Conservation (phyloP, 495 filamentous ascomycete genomes). For the Penicillium steckii region DNA sequence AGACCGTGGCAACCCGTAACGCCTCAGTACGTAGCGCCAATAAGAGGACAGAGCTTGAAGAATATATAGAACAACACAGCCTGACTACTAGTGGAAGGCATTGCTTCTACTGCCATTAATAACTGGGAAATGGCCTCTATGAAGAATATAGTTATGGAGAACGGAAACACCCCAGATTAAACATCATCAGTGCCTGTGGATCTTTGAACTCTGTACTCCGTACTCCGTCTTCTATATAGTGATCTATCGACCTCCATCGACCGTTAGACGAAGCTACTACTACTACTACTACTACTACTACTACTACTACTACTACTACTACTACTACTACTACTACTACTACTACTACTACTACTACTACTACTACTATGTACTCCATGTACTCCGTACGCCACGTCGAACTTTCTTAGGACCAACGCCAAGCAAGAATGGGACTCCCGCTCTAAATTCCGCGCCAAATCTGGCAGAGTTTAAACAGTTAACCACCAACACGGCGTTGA, state of each 20-base stretch:
- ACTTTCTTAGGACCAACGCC: not conserved
- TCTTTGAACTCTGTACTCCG: not conserved
- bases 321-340: too few species aligned
- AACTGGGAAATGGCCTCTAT: too few species aligned
- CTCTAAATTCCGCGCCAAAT: not conserved
- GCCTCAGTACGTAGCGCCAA: not conserved
- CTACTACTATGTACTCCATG: too few species aligned
- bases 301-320: too few species aligned
- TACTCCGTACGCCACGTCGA: too few species aligned
- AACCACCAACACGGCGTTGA: not conserved
- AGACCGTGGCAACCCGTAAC: constrained; percentile 1
- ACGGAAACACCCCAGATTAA: not conserved
- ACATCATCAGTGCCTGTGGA: not conserved
- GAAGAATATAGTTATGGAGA: too few species aligned
- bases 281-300: too few species aligned
- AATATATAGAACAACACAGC: not conserved
- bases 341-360: too few species aligned
- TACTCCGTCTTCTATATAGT: too few species aligned
- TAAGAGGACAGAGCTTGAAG: not conserved
- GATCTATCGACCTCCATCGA: not conserved
- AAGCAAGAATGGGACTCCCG: not conserved
- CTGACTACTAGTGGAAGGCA: too few species aligned
- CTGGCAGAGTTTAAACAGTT: not conserved
- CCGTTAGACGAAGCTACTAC: not conserved
- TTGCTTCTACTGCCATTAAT: too few species aligned